Evolutionary conservation across 306 rosid species (phyloP).

Genomic region (Cucurbita maxima): DNA sequence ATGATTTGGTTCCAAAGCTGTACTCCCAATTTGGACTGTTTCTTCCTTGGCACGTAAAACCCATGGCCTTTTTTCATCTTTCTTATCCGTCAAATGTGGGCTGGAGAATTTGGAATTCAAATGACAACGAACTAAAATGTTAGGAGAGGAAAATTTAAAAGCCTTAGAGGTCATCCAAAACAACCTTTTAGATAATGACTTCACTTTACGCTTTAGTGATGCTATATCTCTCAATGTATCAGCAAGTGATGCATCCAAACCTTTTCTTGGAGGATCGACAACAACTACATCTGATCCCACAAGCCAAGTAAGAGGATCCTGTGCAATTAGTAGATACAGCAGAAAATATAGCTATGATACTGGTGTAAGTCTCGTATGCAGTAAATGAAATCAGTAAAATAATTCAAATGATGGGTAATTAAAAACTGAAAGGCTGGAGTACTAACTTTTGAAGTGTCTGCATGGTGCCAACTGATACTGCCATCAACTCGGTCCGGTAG

Average conservation of each 20-base stretch:
- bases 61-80: conserved; percentile 95
- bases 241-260: conserved; percentile 63
- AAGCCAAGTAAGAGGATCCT: conserved; percentile 88
- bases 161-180: neutral
- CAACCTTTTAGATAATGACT: conserved; percentile 47
- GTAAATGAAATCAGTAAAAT: neutral
- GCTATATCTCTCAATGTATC: conserved; percentile 43
- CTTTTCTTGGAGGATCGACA: conserved; percentile 96
- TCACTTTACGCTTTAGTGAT: conserved; percentile 36
- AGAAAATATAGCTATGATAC: conserved; percentile 3
- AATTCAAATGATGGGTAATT: neutral
- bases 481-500: conserved; percentile 44
- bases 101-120: conserved; percentile 25
- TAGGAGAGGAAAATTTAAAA: neutral
- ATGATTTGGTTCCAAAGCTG: conserved; percentile 21
- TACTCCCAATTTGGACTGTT: conserved; percentile 54
- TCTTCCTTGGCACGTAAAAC: conserved; percentile 76
- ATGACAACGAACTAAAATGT: conserved; percentile 16
- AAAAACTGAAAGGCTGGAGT: neutral
- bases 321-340: conserved; percentile 19
- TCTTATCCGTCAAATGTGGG: conserved; percentile 26
- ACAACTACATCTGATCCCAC: conserved; percentile 75
- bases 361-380: neutral
- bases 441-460: conserved; percentile 70
- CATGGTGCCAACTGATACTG: conserved; percentile 86